Percentiles rank a stretch among this genome's conserved stretches.
These are phyloP conservation scores for Lipomyces sp. DNA, from an alignment of 805 yeast species.

Conservation along the genomic window DNA sequence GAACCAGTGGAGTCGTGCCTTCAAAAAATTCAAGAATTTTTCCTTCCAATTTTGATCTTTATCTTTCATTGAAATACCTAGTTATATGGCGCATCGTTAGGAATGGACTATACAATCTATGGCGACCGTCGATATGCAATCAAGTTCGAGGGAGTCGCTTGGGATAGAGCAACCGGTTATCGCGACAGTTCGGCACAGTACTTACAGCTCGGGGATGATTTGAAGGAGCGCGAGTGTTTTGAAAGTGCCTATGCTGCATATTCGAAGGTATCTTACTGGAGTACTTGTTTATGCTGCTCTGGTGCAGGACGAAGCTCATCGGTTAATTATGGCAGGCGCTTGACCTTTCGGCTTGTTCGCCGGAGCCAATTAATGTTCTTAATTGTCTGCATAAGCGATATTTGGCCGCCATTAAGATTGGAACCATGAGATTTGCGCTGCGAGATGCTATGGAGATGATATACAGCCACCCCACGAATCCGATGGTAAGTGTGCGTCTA, in stretches of 20 bases:
- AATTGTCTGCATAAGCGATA: constrained; percentile 15
- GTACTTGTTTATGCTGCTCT: neutral
- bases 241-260: constrained; percentile 20
- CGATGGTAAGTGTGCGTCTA: constrained; percentile 1
- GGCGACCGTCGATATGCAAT: neutral
- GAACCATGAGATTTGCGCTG: constrained; percentile 15
- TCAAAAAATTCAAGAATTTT: neutral
- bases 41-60: neutral
- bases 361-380: neutral
- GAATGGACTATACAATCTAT: neutral
- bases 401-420: constrained; percentile 11
- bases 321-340: neutral
- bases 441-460: constrained; percentile 16
- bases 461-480: constrained; percentile 2
- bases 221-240: constrained; percentile 1
- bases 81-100: neutral
- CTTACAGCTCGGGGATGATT: neutral
- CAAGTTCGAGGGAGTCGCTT: neutral
- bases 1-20: too few species aligned
- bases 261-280: constrained; percentile 11
- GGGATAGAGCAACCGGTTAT: neutral
- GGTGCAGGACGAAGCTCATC: neutral
- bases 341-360: neutral
- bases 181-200: neutral
- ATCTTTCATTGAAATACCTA: neutral